Evolutionary conservation across 106 monocot genomes (phyloP), one percentile per base, ranked within the genome.

Genomic region (Phalaenopsis aphrodite): DNA sequence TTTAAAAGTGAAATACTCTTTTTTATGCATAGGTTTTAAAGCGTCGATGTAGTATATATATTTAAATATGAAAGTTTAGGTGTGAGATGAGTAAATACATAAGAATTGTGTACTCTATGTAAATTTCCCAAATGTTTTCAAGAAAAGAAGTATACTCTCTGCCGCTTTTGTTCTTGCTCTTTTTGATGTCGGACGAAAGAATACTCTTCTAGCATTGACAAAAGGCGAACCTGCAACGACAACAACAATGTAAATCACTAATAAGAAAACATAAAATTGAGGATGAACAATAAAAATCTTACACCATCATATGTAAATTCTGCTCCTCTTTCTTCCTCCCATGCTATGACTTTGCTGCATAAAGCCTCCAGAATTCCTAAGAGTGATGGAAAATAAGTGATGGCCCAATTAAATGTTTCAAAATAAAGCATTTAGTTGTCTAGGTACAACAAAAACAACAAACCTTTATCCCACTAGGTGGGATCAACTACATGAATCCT

Each of bases 191-290:
- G 86, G 42, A 89, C 23, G 56, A 89, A 72, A 56, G 43, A 80
- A 78, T 92, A 92, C 12, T 89, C 89, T 92, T 92, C 92, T 24
- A 92, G 88, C 89, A 92, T 89, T 19, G 89, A 89, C 12, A 92
- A 65, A 66, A 92, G 84, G 7, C 76, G 72, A 42, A 89, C 86
- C 92, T 92, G 83, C 78, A 79, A 42, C 2, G 37, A 65, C 8
- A 39, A 61, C 30, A 30, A 16, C 2, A 18, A 46, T 24, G 5
- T 5, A 66, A 66, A 15, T 39, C 24, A 41, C 37, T 69, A 24
- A 42, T 43, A 12, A 45, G 2, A 7, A 5, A 74, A 45, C 43
- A 74, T 42, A 14, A 74, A 74, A 45, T 43, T 19, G 12, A 24
- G 1, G 43, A 39, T 41, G 41, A 21, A 3, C 72, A 58, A 78